Conservation (phyloP, 805 yeast genomes). For the Deakozyma indianensis region DNA sequence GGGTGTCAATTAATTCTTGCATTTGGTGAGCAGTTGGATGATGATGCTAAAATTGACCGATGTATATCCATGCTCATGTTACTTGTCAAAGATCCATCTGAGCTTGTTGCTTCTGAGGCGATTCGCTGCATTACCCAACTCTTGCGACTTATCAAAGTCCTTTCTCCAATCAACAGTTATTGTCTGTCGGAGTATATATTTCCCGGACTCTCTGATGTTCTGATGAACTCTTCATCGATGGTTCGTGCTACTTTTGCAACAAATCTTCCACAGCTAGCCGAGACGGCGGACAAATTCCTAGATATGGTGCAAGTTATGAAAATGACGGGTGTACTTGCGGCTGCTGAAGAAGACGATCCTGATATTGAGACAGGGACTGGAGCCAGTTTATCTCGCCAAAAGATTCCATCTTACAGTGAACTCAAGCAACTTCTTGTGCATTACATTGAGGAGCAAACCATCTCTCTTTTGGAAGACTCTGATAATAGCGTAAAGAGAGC, state of each 20-base stretch:
- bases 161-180: slow-evolving; percentile 62
- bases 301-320: slow-evolving; percentile 40
- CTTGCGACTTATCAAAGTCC: slow-evolving; percentile 42
- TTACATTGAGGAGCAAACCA: slow-evolving; percentile 52
- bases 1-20: slow-evolving; percentile 69
- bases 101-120: slow-evolving; percentile 54
- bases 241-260: slow-evolving; percentile 58
- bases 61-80: slow-evolving; percentile 66
- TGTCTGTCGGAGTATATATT: slow-evolving; percentile 71
- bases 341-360: slow-evolving; percentile 22
- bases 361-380: slow-evolving; percentile 29
- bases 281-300: slow-evolving; percentile 46
- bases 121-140: slow-evolving; percentile 54
- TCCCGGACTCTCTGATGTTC: slow-evolving; percentile 45
- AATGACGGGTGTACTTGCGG: slow-evolving; percentile 20
- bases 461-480: slow-evolving; percentile 54
- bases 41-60: slow-evolving; percentile 75
- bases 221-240: slow-evolving; percentile 27
- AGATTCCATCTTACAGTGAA: slow-evolving; percentile 13
- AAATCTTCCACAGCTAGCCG: slow-evolving; percentile 60
- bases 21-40: slow-evolving; percentile 60
- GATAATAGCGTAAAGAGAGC: slow-evolving; percentile 55
- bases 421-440: slow-evolving; percentile 32
- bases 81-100: slow-evolving; percentile 54
- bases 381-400: slow-evolving; percentile 21